phyloP scores from a whole-genome alignment of 1,284 basidiomycete genomes.

The Malassezia pachydermatis region DNA sequence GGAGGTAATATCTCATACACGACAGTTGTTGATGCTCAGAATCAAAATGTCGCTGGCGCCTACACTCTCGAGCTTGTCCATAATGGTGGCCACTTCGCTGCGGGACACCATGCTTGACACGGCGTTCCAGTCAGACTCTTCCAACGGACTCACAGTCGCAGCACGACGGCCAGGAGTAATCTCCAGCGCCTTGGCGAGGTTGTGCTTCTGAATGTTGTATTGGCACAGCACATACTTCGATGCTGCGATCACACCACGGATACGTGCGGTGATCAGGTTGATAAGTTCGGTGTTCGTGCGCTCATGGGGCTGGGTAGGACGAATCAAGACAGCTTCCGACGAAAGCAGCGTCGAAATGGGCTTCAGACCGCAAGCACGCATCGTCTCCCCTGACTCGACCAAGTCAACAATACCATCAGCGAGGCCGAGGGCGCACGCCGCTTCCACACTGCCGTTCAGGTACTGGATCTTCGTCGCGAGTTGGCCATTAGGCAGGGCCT shows the following conservation, averaged over 20 bases:
- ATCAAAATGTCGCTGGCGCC: constrained; percentile 86
- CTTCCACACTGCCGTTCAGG: constrained; percentile 93
- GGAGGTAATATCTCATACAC: constrained; percentile 56
- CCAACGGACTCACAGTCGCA: constrained; percentile 78
- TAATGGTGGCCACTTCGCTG: constrained; percentile 68
- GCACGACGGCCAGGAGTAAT: constrained; percentile 84
- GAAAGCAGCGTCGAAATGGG: constrained; percentile 69
- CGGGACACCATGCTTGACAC: constrained; percentile 88
- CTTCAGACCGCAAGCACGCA: constrained; percentile 93
- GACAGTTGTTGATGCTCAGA: constrained; percentile 82
- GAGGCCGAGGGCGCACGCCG: constrained; percentile 87
- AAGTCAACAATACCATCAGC: constrained; percentile 96
- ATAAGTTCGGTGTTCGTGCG: constrained; percentile 59
- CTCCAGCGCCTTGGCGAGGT: constrained; percentile 57
- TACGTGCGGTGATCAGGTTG: constrained; percentile 70
- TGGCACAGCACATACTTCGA: constrained; percentile 76
- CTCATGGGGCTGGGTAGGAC: constrained; percentile 60
- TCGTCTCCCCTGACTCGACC: constrained; percentile 96
- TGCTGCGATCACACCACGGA: constrained; percentile 86
- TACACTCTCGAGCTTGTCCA: constrained; percentile 72
- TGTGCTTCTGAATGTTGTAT: constrained; percentile 71
- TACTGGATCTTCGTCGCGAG: constrained; percentile 72
- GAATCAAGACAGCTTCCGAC: constrained; percentile 89
- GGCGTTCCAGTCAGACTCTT: constrained; percentile 72
- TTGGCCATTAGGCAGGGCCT: constrained; percentile 23